phyloP scores from a whole-genome alignment of 164 flowering plant genomes.

The Berberis thunbergii region DNA sequence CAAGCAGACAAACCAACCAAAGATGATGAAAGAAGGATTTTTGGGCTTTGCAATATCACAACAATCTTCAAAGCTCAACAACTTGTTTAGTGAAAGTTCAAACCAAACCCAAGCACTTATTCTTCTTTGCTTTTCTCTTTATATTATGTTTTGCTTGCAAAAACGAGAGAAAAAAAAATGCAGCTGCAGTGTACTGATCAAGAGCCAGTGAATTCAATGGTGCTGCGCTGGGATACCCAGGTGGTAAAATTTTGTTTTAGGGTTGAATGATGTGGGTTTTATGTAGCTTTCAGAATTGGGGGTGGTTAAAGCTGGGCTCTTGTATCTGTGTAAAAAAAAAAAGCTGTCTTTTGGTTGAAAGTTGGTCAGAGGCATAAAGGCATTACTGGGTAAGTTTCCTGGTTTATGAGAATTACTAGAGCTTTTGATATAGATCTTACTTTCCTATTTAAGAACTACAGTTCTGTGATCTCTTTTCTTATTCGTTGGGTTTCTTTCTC shows the following conservation, averaged over 20 bases:
- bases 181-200: conserved; percentile 13
- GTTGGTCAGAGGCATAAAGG: conserved; percentile 16
- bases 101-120: not conserved
- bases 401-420: not conserved
- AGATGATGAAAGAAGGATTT: conserved; percentile 15
- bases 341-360: conserved; percentile 12
- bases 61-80: conserved; percentile 11
- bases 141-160: too few species aligned
- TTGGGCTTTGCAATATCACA: conserved; percentile 15
- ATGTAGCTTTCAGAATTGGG: conserved; percentile 6
- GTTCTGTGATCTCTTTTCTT: conserved; percentile 3
- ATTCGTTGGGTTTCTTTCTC: not conserved
- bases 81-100: conserved; percentile 7
- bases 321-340: conserved; percentile 10
- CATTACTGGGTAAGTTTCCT: conserved; percentile 8
- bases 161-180: not conserved
- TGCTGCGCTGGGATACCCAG: conserved; percentile 22
- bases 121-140: not conserved
- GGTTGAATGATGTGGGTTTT: conserved; percentile 23
- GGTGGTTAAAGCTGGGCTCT: conserved; percentile 12
- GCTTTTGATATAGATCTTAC: not conserved
- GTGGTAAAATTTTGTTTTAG: conserved; percentile 20
- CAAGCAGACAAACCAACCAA: conserved; percentile 22
- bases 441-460: conserved; percentile 12
- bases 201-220: conserved; percentile 21